These are phyloP conservation scores for Gryganskiella cystojenkinii DNA, from an alignment of 192 early-diverging fungal genomes.

Conservation along the genomic window DNA sequence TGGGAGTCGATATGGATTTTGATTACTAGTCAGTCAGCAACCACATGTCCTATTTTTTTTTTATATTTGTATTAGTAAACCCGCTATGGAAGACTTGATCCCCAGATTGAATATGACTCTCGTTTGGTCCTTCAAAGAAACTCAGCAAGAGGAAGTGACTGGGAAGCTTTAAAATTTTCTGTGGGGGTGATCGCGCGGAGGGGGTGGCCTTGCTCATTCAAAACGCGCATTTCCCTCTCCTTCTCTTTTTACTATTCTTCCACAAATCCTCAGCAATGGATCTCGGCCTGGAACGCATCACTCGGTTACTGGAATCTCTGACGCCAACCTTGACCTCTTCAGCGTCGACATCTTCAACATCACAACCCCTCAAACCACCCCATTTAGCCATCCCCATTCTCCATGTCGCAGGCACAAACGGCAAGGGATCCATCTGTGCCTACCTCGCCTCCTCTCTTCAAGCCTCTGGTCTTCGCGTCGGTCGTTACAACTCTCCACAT, in stretches of 20 bases:
- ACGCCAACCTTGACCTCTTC: slow-evolving; percentile 14
- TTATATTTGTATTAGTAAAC: too few species aligned
- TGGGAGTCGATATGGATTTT: slow-evolving; percentile 48
- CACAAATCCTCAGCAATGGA: slow-evolving; percentile 50
- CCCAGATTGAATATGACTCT: too few species aligned
- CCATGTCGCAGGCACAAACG: slow-evolving; percentile 88
- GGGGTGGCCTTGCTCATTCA: too few species aligned
- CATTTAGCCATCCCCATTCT: slow-evolving; percentile 63
- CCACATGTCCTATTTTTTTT: too few species aligned
- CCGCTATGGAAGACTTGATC: too few species aligned
- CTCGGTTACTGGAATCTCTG: slow-evolving; percentile 49
- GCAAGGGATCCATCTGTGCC: slow-evolving; percentile 87
- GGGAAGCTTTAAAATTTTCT: too few species aligned
- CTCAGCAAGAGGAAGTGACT: too few species aligned
- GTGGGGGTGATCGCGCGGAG: too few species aligned
- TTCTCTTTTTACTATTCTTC: neutral
- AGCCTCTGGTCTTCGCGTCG: slow-evolving; percentile 63
- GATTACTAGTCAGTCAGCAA: slow-evolving; percentile 48
- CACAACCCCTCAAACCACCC: slow-evolving; percentile 31
- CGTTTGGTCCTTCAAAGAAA: too few species aligned
- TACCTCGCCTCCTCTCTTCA: slow-evolving; percentile 81
- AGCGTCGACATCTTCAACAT: neutral
- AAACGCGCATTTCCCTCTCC: neutral
- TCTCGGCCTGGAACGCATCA: slow-evolving; percentile 65
- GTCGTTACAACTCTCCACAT: slow-evolving; percentile 94